Evolutionary conservation across 2,329 filamentous ascomycete species (phyloP), one percentile per base, ranked within the genome.

Genomic region (Aphanocladium album): DNA sequence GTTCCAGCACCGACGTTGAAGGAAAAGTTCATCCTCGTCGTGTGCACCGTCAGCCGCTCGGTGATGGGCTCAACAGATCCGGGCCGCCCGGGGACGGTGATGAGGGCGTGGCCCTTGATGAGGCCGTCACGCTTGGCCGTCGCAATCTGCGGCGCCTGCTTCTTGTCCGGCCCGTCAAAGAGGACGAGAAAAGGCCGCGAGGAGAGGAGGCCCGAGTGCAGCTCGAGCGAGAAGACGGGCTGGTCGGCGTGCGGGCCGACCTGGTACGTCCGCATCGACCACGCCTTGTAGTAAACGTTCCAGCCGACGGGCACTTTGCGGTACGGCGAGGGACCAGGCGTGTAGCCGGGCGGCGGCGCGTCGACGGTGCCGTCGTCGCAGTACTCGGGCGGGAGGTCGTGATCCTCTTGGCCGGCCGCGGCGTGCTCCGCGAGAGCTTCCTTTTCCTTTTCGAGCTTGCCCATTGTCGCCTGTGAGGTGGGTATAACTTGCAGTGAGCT

Each of bases 101-200:
- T 61, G 52, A 17, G 33, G 23, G 49, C 41, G 49, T 62, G 57
- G 17, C 39, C 52, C 35, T 57, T 60, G 37, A 60, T 7, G 25
- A 61, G 4, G 33, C 57, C 58, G 41, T 57, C 57, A 45, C 55
- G 55, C 41, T 49, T 51, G 11, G 54, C 58, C 33, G 53, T 49
- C n/a, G 57, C 58, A 16, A 62, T n/a, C 16, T 30, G 30, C n/a
- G 39, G 17, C 19, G n/a, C 45, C 7, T 43, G 8, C 23, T n/a
- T 54, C 19, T 57, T 57, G 37, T 54, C 47, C 33, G 21, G 16
- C 21, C 51, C 58, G 30, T 57, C 43, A n/a, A 54, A 33, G 35
- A 63, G 58, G 57, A 63, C 30, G 21, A 63, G 43, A 17, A 61
- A 63, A n/a, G 62, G 60, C 30, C 51, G 50, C 19, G 58, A 55